Conservation (phyloP, 2,329 filamentous ascomycete species). For the Penicillium palitans region DNA sequence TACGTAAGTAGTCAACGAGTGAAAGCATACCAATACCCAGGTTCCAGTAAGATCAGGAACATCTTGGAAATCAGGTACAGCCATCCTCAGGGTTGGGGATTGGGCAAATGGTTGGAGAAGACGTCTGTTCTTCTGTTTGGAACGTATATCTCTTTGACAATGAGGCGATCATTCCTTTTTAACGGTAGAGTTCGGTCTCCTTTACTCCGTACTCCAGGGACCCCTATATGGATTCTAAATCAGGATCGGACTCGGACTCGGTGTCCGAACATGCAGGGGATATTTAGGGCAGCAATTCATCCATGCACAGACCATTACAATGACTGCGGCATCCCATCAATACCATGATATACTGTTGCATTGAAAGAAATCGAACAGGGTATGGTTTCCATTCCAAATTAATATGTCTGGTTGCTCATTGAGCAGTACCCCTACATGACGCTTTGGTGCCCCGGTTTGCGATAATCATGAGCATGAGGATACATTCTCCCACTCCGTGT, state of each 20-base stretch:
- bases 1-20: background rate
- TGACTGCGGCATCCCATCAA: background rate
- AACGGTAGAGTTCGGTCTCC: background rate
- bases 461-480: background rate
- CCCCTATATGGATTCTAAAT: background rate
- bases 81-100: conserved; percentile 2
- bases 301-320: background rate
- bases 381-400: too few species aligned
- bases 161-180: background rate
- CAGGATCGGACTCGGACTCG: conserved; percentile 19
- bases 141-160: background rate
- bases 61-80: background rate
- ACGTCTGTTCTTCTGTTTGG: too few species aligned
- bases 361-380: background rate
- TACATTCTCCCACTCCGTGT: background rate
- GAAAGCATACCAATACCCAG: conserved; percentile 17
- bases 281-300: background rate
- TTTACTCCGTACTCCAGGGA: background rate
- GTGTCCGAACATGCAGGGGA: conserved; percentile 10
- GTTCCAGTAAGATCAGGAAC: conserved; percentile 15
- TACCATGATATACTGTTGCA: background rate
- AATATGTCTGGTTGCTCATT: background rate
- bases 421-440: background rate
- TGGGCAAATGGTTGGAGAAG: background rate
- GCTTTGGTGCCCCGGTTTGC: background rate